Evolutionary conservation across 1,284 basidiomycete genomes (phyloP).

Genomic region (Sanghuangporus baumii): DNA sequence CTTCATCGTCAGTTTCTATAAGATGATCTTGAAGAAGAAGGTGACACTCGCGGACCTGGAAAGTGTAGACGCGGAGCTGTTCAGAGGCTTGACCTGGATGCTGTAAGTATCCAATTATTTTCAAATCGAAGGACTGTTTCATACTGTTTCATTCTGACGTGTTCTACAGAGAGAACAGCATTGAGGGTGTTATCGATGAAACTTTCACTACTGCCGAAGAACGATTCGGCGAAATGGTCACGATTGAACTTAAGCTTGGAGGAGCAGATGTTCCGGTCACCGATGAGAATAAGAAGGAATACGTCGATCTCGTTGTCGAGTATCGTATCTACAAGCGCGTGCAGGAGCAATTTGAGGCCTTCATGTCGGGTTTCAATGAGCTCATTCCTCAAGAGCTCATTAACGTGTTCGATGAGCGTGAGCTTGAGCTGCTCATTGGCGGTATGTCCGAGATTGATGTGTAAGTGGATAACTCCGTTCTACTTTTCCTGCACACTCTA

Average conservation of each 20-base stretch:
- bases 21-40: constrained; percentile 94
- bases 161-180: constrained; percentile 81
- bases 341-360: constrained; percentile 93
- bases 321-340: constrained; percentile 94
- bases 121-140: neutral
- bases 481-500: neutral
- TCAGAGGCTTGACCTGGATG: constrained; percentile 93
- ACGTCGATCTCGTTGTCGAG: constrained; percentile 90
- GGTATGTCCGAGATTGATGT: constrained; percentile 99
- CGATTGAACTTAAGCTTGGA: constrained; percentile 86
- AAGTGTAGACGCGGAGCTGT: constrained; percentile 82
- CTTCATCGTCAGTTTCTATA: constrained; percentile 96
- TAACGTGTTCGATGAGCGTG: constrained; percentile 97
- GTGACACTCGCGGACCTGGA: constrained; percentile 82
- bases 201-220: constrained; percentile 95
- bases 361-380: constrained; percentile 94
- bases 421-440: constrained; percentile 93
- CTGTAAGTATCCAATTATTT: constrained; percentile 41
- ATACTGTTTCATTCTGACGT: constrained; percentile 15
- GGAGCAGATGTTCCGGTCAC: constrained; percentile 86
- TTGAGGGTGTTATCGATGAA: constrained; percentile 91
- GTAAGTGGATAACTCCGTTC: constrained; percentile 39
- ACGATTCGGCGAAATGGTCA: constrained; percentile 95
- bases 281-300: constrained; percentile 98
- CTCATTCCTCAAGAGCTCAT: constrained; percentile 93